Evolutionary conservation across 139 green algal genomes (phyloP), one percentile per base, ranked within the genome.

Genomic region (Coelastrella sp.): DNA sequence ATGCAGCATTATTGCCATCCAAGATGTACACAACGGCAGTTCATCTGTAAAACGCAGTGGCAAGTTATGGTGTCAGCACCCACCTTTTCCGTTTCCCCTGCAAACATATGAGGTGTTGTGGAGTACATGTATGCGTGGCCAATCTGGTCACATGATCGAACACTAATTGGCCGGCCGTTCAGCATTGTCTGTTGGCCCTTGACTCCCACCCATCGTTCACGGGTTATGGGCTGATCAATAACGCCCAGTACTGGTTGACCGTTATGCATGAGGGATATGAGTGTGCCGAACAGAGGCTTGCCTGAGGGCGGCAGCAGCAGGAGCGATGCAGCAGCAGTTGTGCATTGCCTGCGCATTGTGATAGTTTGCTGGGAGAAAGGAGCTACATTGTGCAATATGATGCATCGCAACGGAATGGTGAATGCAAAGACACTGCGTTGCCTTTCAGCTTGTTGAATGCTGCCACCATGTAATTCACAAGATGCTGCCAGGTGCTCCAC

Each of bases 271-370:
- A 99, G 92, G 0, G 96, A 90, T 30, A 99, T 96, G 9, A 99
- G 91, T 2, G 96, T 99, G 38, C 97, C 97, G 86, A 98, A 99
- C 34, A 98, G 82, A 9, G 97, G 97, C 90, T 99, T 99, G 83
- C 97, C 96, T 98, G 91, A 17, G 60, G 5, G 8, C 13, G n/a
- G 2, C 30, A 38, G n/a, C 30, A 72, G 0, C 17, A 30, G 57
- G 11, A 66, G 57, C 1, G 13, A 11, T 23, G 62, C 4, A 71
- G 32, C n/a, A 71, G 62, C 5, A 71, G 62, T 15, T 71, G 27
- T 2, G 27, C 2, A n/a, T n/a, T n/a, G n/a, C n/a, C n/a, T n/a
- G n/a, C n/a, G n/a, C n/a, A n/a, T n/a, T n/a, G n/a, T n/a, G n/a
- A n/a, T n/a, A n/a, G n/a, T 41, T 15, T 67, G 59, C 59, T 57